Percentiles rank a stretch among this genome's conserved stretches.
phyloP scores from a whole-genome alignment of 75 land plant genomes.

The Selaginella tamariscina region DNA sequence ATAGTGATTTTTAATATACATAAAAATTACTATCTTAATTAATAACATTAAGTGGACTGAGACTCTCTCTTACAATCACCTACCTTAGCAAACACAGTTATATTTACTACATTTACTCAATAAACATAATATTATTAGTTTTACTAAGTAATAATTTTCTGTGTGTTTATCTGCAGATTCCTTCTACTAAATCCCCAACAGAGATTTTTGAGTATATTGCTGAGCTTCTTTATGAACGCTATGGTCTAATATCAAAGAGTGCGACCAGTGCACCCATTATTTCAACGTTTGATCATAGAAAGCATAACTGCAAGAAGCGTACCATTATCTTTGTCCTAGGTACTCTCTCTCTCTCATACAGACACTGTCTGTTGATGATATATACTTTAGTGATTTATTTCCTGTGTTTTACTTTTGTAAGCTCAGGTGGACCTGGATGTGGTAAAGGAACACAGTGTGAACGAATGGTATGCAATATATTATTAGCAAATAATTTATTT shows the following conservation, averaged over 20 bases:
- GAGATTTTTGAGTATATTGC: conserved; percentile 10
- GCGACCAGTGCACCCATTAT: not conserved
- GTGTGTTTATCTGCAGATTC: conserved; percentile 1
- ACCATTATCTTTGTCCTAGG: conserved; percentile 10
- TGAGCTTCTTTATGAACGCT: not conserved
- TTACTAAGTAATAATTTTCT: not conserved
- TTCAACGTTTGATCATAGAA: conserved; percentile 3
- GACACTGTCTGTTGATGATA: not conserved
- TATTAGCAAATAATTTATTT: not conserved
- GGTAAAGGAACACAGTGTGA: conserved; percentile 45
- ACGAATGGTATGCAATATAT: conserved; percentile 14
- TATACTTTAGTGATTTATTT: not conserved
- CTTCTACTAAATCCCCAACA: not conserved
- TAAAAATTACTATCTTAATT: too few relatives aligned
- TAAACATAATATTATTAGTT: not conserved
- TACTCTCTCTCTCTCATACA: not conserved
- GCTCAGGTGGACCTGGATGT: conserved; percentile 35
- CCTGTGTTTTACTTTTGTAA: not conserved
- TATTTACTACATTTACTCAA: not conserved
- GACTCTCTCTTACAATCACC: too few relatives aligned
- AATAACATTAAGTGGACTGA: too few relatives aligned
- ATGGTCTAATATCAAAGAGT: not conserved
- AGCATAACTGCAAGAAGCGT: not conserved
- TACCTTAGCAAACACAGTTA: too few relatives aligned
- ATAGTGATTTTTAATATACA: too few relatives aligned